These are phyloP conservation scores for Colletotrichum liaoningense DNA, from an alignment of 2,329 filamentous ascomycete genomes.

Conservation along the genomic window DNA sequence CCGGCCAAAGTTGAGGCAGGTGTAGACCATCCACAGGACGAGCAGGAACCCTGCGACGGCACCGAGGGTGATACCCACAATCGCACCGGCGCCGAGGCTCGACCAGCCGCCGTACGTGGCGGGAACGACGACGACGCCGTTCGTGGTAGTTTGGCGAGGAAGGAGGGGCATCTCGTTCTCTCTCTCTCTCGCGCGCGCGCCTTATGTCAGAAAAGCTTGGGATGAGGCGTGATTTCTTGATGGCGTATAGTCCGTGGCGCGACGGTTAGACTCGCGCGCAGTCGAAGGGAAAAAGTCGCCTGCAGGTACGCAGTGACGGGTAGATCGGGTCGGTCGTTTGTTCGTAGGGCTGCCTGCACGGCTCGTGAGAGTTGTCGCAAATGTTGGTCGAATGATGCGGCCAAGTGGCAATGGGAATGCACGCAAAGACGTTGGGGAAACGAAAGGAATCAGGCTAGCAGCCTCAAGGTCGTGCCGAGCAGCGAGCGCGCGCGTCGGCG, in stretches of 20 bases:
- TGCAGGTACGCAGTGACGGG: conserved; percentile 2
- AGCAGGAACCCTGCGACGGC: conserved; percentile 63
- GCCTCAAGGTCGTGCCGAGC: neutral
- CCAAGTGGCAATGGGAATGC: neutral
- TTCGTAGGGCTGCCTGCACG: conserved; percentile 9
- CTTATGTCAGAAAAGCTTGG: neutral
- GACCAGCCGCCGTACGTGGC: conserved; percentile 47
- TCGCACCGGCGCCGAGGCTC: conserved; percentile 52
- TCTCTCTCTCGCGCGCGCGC: neutral
- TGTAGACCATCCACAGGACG: conserved; percentile 63
- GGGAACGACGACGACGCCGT: conserved; percentile 47
- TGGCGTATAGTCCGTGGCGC: neutral
- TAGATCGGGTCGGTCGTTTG: neutral
- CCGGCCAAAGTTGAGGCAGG: conserved; percentile 57
- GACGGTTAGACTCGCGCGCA: neutral
- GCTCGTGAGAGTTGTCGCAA: conserved; percentile 11
- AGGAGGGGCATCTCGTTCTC: conserved; percentile 22
- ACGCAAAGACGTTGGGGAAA: neutral
- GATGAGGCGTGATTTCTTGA: neutral
- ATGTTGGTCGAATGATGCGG: neutral
- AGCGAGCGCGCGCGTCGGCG: conserved; percentile 5
- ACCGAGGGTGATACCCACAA: conserved; percentile 58
- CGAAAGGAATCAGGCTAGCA: conserved; percentile 5
- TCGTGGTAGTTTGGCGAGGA: conserved; percentile 27
- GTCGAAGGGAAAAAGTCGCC: conserved; percentile 3